phyloP scores from a whole-genome alignment of 1,284 basidiomycete species.

The Blastosporella zonata region DNA sequence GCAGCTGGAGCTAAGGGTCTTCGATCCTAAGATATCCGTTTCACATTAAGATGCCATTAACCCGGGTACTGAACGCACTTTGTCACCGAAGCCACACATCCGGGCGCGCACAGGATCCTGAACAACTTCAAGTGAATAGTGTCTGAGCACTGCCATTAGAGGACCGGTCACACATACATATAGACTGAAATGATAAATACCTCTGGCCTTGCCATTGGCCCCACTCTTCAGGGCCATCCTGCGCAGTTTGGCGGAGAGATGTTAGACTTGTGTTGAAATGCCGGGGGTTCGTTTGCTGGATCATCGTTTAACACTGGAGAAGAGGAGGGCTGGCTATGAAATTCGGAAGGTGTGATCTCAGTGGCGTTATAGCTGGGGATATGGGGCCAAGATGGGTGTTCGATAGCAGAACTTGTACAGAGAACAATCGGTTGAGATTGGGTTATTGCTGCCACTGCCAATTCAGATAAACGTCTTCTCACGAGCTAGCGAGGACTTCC shows the following conservation, averaged over 20 bases:
- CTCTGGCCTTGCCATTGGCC: constrained; percentile 58
- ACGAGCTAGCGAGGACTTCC: constrained; percentile 16
- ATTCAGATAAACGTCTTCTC: constrained; percentile 22
- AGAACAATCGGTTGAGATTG: constrained; percentile 8
- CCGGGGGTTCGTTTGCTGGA: constrained; percentile 52
- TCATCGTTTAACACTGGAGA: constrained; percentile 40
- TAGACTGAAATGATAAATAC: constrained; percentile 31
- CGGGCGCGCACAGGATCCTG: constrained; percentile 86
- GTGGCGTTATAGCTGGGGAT: constrained; percentile 18
- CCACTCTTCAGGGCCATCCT: constrained; percentile 48
- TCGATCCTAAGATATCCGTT: constrained; percentile 63
- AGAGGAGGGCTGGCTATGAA: constrained; percentile 14
- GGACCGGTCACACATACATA: neutral
- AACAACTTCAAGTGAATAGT: constrained; percentile 79
- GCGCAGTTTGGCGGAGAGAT: constrained; percentile 28
- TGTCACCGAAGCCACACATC: constrained; percentile 95
- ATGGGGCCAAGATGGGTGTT: neutral
- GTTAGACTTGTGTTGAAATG: constrained; percentile 33
- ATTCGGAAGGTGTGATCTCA: constrained; percentile 17
- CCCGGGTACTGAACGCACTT: constrained; percentile 46
- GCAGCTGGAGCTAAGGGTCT: constrained; percentile 87
- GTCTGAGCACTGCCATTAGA: constrained; percentile 39
- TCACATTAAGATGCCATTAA: constrained; percentile 17
- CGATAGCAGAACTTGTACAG: neutral
- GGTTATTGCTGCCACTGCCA: constrained; percentile 7